These are phyloP conservation scores for Aspergillus thermomutatus DNA, from an alignment of 2,329 filamentous ascomycete genomes.

Conservation along the genomic window DNA sequence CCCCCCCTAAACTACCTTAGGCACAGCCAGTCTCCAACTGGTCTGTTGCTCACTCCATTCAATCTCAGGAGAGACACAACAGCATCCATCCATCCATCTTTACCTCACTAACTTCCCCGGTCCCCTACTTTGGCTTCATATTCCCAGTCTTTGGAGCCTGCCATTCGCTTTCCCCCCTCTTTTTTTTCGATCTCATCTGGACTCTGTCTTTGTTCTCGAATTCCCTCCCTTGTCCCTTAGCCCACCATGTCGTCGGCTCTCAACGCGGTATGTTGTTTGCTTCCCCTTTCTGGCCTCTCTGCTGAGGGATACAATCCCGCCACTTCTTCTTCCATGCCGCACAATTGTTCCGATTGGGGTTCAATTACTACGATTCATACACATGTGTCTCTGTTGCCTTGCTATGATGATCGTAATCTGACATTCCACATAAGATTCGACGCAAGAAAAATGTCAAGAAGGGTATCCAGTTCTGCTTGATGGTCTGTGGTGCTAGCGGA, in stretches of 20 bases:
- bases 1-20: conserved; percentile 3
- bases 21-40: neutral
- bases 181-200: conserved; percentile 19
- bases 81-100: conserved; percentile 5
- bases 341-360: conserved; percentile 12
- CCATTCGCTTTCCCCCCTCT: conserved; percentile 19
- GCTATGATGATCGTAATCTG: conserved; percentile 11
- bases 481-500: conserved; percentile 98
- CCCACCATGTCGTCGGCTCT: conserved; percentile 52
- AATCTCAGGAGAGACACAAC: conserved; percentile 22
- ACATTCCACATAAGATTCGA: conserved; percentile 78
- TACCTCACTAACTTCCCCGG: conserved; percentile 2
- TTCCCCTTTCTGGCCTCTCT: conserved; percentile 22
- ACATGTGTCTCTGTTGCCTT: conserved; percentile 1
- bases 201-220: conserved; percentile 15
- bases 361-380: neutral
- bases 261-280: conserved; percentile 48
- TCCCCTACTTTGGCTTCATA: conserved; percentile 13
- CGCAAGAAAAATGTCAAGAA: conserved; percentile 99
- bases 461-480: conserved; percentile 99
- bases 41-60: conserved; percentile 3
- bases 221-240: conserved; percentile 22
- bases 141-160: conserved; percentile 10
- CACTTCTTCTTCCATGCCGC: conserved; percentile 19
- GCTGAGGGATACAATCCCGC: conserved; percentile 14